Percentiles rank a stretch among this genome's conserved stretches.
Conservation (phyloP, 164 flowering plant genomes). For the Magnolia changhungtana region DNA sequence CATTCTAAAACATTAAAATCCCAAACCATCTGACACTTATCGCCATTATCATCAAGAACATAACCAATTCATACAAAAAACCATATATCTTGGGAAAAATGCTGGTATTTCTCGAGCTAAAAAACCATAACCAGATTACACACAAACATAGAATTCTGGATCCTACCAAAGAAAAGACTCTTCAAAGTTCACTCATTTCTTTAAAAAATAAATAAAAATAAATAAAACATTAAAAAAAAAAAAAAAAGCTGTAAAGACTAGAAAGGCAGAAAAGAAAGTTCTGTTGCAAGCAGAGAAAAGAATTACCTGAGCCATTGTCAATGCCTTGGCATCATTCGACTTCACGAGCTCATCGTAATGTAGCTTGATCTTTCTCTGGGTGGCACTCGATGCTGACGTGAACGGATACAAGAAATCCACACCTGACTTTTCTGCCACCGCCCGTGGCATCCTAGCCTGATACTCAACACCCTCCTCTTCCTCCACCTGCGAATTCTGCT, state of each 20-base stretch:
- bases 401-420: slow-evolving; percentile 62
- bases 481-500: slow-evolving; percentile 21
- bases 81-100: no score
- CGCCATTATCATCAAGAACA: no score
- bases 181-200: background rate
- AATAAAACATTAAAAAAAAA: background rate
- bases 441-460: slow-evolving; percentile 1
- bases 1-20: no score
- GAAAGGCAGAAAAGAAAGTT: background rate
- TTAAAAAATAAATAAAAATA: background rate
- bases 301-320: slow-evolving; percentile 69
- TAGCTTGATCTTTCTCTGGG: slow-evolving; percentile 80
- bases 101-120: no score
- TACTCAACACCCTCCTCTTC: slow-evolving; percentile 19
- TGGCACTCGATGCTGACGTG: slow-evolving; percentile 64
- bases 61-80: no score
- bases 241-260: background rate
- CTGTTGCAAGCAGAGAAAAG: no score
- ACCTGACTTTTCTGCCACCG: slow-evolving; percentile 25
- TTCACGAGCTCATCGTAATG: slow-evolving; percentile 79
- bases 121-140: no score
- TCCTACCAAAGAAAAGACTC: background rate
- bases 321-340: slow-evolving; percentile 52
- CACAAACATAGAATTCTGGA: no score
- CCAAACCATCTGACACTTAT: no score